phyloP scores from a whole-genome alignment of 495 filamentous ascomycete species.

The Aspergillus kassunensis region DNA sequence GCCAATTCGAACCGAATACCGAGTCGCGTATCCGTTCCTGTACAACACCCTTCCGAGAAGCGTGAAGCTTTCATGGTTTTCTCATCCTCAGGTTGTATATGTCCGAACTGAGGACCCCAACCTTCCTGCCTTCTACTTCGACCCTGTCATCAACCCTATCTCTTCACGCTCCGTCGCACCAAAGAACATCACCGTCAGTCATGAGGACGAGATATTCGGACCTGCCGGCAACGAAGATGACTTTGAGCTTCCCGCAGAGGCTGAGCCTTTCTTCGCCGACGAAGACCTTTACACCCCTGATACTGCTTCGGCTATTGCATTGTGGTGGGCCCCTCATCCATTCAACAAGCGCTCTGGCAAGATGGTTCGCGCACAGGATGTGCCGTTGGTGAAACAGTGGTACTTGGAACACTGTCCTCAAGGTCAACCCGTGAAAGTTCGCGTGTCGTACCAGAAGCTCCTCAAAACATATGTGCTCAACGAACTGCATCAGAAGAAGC shows the following conservation, averaged over 20 bases:
- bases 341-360: conserved; percentile 96
- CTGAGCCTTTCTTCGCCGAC: conserved; percentile 85
- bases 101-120: conserved; percentile 82
- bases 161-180: conserved; percentile 91
- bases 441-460: conserved; percentile 99
- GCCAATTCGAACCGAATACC: conserved; percentile 93
- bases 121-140: conserved; percentile 95
- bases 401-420: conserved; percentile 93
- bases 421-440: conserved; percentile 92
- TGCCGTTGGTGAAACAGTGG: conserved; percentile 97
- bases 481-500: conserved; percentile 88
- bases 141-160: conserved; percentile 95
- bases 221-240: conserved; percentile 81
- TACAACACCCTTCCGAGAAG: conserved; percentile 96
- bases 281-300: conserved; percentile 88
- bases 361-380: conserved; percentile 96
- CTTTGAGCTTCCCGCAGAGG: conserved; percentile 75
- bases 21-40: conserved; percentile 88
- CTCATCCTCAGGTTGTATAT: conserved; percentile 89
- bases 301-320: conserved; percentile 84
- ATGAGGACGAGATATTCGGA: conserved; percentile 95
- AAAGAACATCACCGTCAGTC: conserved; percentile 87
- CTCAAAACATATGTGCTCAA: conserved; percentile 97
- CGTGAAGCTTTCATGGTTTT: conserved; percentile 91
- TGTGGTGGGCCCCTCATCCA: conserved; percentile 98